phyloP scores from a whole-genome alignment of 495 filamentous ascomycete genomes.

The Thermothielavioides terrestris region DNA sequence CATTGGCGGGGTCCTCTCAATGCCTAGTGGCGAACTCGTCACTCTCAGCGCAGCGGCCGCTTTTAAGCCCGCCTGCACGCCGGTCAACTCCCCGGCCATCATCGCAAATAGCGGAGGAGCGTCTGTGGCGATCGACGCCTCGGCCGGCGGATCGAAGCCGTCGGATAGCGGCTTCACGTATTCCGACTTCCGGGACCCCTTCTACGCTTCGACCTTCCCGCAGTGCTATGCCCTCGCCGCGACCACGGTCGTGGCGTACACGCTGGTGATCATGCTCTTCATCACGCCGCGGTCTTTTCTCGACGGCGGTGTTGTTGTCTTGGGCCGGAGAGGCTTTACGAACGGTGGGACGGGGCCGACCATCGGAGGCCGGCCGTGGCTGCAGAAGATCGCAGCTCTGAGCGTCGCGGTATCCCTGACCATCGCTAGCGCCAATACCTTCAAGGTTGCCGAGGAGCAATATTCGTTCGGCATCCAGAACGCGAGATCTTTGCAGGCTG shows the following conservation, averaged over 20 bases:
- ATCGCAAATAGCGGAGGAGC: conserved; percentile 40
- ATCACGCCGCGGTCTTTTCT: conserved; percentile 87
- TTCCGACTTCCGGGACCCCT: conserved; percentile 67
- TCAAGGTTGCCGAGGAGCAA: conserved; percentile 68
- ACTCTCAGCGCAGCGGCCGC: conserved; percentile 55
- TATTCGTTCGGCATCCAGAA: conserved; percentile 64
- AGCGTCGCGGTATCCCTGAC: conserved; percentile 87
- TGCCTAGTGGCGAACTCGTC: conserved; percentile 49
- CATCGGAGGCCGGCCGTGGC: conserved; percentile 87
- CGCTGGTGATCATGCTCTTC: conserved; percentile 87
- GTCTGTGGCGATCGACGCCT: conserved; percentile 33
- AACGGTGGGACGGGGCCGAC: conserved; percentile 70
- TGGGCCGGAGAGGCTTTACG: conserved; percentile 80
- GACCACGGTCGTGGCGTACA: conserved; percentile 83
- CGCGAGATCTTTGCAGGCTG: conserved; percentile 58
- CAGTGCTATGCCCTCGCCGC: conserved; percentile 87
- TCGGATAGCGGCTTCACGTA: conserved; percentile 19
- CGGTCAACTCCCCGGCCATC: conserved; percentile 32
- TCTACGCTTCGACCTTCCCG: conserved; percentile 85
- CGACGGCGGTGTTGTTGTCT: conserved; percentile 68
- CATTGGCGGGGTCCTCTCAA: conserved; percentile 48
- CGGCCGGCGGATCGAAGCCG: conserved; percentile 2
- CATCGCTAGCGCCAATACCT: conserved; percentile 85
- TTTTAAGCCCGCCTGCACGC: conserved; percentile 55
- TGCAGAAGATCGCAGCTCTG: conserved; percentile 89